phyloP scores from a whole-genome alignment of 2,329 filamentous ascomycete genomes.

The Aspergillus fijiensis region DNA sequence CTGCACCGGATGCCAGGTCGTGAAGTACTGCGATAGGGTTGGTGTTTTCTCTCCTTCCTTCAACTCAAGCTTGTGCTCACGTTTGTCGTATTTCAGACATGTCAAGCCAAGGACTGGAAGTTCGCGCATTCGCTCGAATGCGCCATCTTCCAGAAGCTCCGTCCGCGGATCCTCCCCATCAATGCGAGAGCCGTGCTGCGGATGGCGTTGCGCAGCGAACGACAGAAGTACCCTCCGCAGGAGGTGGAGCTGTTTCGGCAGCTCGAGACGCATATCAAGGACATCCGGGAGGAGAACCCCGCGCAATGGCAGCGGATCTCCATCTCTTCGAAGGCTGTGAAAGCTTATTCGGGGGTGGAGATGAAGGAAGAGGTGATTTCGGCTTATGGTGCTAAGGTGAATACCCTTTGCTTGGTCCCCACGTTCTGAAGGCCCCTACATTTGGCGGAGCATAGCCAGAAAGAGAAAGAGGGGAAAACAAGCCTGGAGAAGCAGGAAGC shows the following conservation, averaged over 20 bases:
- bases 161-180: slow-evolving; percentile 53
- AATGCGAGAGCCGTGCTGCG: slow-evolving; percentile 58
- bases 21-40: slow-evolving; percentile 62
- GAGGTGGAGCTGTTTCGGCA: slow-evolving; percentile 46
- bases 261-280: slow-evolving; percentile 51
- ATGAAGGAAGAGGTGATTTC: slow-evolving; percentile 45
- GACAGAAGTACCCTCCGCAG: slow-evolving; percentile 36
- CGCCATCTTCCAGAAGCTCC: slow-evolving; percentile 49
- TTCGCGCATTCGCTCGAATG: slow-evolving; percentile 61
- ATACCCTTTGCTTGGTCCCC: slow-evolving; percentile 5
- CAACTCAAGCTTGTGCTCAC: neutral
- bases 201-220: slow-evolving; percentile 46
- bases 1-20: slow-evolving; percentile 58
- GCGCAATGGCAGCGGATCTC: slow-evolving; percentile 51
- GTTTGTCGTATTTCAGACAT: slow-evolving; percentile 43
- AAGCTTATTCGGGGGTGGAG: slow-evolving; percentile 52
- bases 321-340: slow-evolving; percentile 55
- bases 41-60: slow-evolving; percentile 15
- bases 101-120: slow-evolving; percentile 61
- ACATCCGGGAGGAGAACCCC: slow-evolving; percentile 44
- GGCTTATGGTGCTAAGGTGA: slow-evolving; percentile 49
- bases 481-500: neutral
- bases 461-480: neutral
- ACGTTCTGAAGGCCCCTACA: too few relatives aligned
- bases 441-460: too few relatives aligned